Conservation (phyloP, 2,329 filamentous ascomycete genomes). For the Sporothrix schenckii region DNA sequence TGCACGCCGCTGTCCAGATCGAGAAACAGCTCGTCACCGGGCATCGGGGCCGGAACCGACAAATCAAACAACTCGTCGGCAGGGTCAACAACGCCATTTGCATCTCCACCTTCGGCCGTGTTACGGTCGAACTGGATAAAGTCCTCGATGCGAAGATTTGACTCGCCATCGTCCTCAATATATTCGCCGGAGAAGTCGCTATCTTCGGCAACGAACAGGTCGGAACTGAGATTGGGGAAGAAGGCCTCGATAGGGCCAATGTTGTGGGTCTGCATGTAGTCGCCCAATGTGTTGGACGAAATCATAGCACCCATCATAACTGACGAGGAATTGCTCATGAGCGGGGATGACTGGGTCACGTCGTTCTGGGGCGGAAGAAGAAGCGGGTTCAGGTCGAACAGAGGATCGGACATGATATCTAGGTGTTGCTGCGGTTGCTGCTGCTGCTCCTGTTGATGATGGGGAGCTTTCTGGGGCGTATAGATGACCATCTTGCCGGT, state of each 20-base stretch:
- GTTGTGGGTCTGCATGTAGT: conserved; percentile 65
- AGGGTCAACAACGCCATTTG: conserved; percentile 17
- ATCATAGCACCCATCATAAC: conserved; percentile 79
- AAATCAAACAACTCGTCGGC: conserved; percentile 28
- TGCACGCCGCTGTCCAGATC: conserved; percentile 48
- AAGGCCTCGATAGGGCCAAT: conserved; percentile 76
- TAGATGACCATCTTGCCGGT: conserved; percentile 67
- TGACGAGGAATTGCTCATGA: conserved; percentile 69
- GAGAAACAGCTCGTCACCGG: conserved; percentile 26
- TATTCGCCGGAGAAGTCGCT: conserved; percentile 53
- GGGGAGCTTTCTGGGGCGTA: conserved; percentile 51
- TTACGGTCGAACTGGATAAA: conserved; percentile 67
- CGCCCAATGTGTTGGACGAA: conserved; percentile 58
- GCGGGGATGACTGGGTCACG: conserved; percentile 51
- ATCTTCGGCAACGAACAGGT: conserved; percentile 59
- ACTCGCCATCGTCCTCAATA: conserved; percentile 69
- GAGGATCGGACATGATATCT: conserved; percentile 11
- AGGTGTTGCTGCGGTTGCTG: conserved; percentile 27
- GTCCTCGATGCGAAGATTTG: conserved; percentile 68
- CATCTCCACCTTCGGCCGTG: conserved; percentile 42
- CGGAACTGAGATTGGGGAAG: conserved; percentile 65
- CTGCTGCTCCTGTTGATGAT: conserved; percentile 30
- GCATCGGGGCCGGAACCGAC: conserved; percentile 11
- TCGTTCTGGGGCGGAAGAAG: background rate
- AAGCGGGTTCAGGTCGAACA: conserved; percentile 14